Evolutionary conservation across 352 stramenopile genomes (phyloP).

Genomic region (Globisporangium viniferum): DNA sequence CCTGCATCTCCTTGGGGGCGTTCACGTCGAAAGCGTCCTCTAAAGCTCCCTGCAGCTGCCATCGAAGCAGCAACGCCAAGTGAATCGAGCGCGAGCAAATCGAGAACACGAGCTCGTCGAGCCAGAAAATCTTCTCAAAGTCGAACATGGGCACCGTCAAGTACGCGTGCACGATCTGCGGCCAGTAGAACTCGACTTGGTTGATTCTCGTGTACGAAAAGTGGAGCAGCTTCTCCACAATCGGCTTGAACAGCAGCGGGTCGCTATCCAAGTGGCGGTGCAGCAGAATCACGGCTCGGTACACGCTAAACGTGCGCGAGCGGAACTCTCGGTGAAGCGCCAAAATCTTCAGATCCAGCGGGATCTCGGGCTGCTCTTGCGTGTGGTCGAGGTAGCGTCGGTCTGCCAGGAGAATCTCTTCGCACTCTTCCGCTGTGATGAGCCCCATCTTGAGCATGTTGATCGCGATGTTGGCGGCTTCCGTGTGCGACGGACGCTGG

Average conservation of each 20-base stretch:
- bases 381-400: conserved; percentile 83
- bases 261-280: conserved; percentile 85
- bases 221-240: conserved; percentile 78
- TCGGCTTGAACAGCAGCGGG: conserved; percentile 83
- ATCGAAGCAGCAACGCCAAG: conserved; percentile 77
- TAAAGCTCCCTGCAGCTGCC: conserved; percentile 83
- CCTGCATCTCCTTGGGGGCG: conserved; percentile 78
- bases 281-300: conserved; percentile 81
- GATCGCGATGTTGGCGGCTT: conserved; percentile 84
- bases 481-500: conserved; percentile 75
- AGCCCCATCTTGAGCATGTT: conserved; percentile 78
- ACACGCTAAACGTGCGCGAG: conserved; percentile 73
- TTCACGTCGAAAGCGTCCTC: conserved; percentile 82
- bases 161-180: conserved; percentile 88
- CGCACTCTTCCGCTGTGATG: conserved; percentile 86
- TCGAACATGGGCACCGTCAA: conserved; percentile 87
- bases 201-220: conserved; percentile 89
- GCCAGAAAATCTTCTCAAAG: conserved; percentile 89
- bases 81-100: conserved; percentile 87
- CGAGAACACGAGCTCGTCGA: conserved; percentile 86
- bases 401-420: conserved; percentile 82
- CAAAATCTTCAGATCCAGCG: conserved; percentile 82
- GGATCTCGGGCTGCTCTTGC: conserved; percentile 80
- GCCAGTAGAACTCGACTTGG: conserved; percentile 91
- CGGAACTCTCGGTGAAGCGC: conserved; percentile 86